These are phyloP conservation scores for Helicostylum pulchrum DNA, from an alignment of 192 early-diverging fungal species.

Conservation along the genomic window DNA sequence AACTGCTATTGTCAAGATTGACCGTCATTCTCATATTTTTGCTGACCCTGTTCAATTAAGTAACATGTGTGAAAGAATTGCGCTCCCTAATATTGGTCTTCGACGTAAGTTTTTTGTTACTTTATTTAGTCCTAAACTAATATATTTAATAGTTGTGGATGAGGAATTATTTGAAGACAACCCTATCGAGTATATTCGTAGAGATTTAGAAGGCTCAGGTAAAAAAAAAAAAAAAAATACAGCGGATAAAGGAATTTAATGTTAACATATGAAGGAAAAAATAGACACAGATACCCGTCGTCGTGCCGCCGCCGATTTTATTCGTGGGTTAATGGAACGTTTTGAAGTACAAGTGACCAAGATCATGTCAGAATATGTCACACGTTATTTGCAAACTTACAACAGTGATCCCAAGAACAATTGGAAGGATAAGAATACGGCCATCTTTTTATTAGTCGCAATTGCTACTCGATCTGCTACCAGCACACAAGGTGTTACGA, in stretches of 20 bases:
- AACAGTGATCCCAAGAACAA: slow-evolving; percentile 60
- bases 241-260: background rate
- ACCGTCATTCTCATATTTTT: slow-evolving; percentile 73
- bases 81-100: slow-evolving; percentile 89
- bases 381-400: slow-evolving; percentile 69
- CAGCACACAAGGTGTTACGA: slow-evolving; percentile 79
- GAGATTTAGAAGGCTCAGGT: slow-evolving; percentile 89
- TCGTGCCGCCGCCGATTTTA: slow-evolving; percentile 85
- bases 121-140: no score
- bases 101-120: slow-evolving; percentile 45
- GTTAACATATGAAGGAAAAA: background rate
- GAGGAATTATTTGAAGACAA: slow-evolving; percentile 97
- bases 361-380: slow-evolving; percentile 77
- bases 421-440: slow-evolving; percentile 96
- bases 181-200: slow-evolving; percentile 90
- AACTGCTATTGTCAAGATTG: slow-evolving; percentile 79
- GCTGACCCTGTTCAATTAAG: slow-evolving; percentile 63
- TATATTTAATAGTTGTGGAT: slow-evolving; percentile 78
- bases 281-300: slow-evolving; percentile 89
- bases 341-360: slow-evolving; percentile 82
- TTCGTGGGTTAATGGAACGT: slow-evolving; percentile 86
- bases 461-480: slow-evolving; percentile 79
- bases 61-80: slow-evolving; percentile 86
- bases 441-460: slow-evolving; percentile 88
- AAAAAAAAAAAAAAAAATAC: slow-evolving; percentile 10